Evolutionary conservation across 2,329 filamentous ascomycete genomes (phyloP).

Genomic region (Ophiostoma australiae): DNA sequence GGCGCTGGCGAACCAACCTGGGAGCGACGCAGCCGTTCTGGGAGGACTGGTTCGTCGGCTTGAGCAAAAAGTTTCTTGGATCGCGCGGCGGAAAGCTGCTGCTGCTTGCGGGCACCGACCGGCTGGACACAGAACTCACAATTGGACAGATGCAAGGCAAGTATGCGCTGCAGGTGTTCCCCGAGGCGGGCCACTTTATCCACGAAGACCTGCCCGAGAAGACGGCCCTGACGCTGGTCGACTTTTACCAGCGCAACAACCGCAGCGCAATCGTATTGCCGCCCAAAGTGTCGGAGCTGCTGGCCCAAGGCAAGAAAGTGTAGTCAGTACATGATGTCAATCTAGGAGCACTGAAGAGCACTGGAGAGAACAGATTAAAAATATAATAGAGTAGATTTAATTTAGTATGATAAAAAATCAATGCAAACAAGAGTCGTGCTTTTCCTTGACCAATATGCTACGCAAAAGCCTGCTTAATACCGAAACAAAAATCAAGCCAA

Average conservation of each 20-base stretch:
- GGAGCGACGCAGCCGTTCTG: slow-evolving; percentile 82
- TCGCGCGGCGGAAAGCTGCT: slow-evolving; percentile 79
- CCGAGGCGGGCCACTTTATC: slow-evolving; percentile 92
- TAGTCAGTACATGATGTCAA: slow-evolving; percentile 28
- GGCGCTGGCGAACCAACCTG: slow-evolving; percentile 74
- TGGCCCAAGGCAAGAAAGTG: slow-evolving; percentile 58
- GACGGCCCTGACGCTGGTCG: slow-evolving; percentile 75
- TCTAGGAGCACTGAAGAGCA: neutral
- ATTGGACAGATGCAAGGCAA: slow-evolving; percentile 99
- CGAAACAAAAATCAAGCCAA: neutral
- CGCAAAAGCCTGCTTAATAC: neutral
- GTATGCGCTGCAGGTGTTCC: slow-evolving; percentile 91
- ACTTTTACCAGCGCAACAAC: slow-evolving; percentile 92
- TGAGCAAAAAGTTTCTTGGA: slow-evolving; percentile 81
- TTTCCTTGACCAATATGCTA: neutral
- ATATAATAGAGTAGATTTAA: neutral
- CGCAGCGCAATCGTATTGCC: slow-evolving; percentile 77
- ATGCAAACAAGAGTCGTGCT: neutral
- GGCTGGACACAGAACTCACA: slow-evolving; percentile 84
- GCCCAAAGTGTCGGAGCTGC: slow-evolving; percentile 78
- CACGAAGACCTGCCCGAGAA: slow-evolving; percentile 93
- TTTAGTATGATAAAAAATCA: neutral
- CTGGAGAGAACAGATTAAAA: neutral
- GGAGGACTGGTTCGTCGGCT: slow-evolving; percentile 86
- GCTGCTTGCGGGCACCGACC: slow-evolving; percentile 81